Evolutionary conservation across 257 asterid species (phyloP).

Genomic region (Solanum dulcamara): DNA sequence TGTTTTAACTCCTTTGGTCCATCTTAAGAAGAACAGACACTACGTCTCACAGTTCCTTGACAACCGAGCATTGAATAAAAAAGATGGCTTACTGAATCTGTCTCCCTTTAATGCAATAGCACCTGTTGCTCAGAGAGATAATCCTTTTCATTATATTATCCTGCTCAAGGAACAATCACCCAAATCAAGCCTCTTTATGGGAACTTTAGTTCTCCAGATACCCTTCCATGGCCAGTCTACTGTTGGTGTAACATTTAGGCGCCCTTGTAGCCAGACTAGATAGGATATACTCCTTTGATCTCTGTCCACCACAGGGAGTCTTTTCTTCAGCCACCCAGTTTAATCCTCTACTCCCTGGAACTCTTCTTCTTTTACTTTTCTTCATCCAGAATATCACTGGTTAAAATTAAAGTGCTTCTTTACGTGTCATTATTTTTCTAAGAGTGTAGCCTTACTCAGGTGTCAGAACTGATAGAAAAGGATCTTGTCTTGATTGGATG

Average conservation of each 20-base stretch:
- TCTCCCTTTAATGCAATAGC: not conserved
- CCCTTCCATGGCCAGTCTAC: not conserved
- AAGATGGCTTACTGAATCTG: not conserved
- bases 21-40: not conserved
- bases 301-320: not conserved
- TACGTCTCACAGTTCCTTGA: not conserved
- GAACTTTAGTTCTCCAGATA: not conserved
- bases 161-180: not conserved
- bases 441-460: slow-evolving; percentile 30
- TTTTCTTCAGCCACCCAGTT: not conserved
- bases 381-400: not conserved
- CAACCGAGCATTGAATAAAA: not conserved
- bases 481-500: slow-evolving; percentile 90
- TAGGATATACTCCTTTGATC: not conserved
- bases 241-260: not conserved
- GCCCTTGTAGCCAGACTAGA: not conserved
- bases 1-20: not conserved
- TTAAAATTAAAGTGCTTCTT: not conserved
- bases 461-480: slow-evolving; percentile 85
- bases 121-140: not conserved
- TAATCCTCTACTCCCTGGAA: not conserved
- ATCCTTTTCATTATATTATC: not conserved
- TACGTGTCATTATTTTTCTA: not conserved
- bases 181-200: not conserved
- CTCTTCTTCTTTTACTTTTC: not conserved